phyloP scores from a whole-genome alignment of 2,329 filamentous ascomycete species.

The Colletotrichum abscissum region DNA sequence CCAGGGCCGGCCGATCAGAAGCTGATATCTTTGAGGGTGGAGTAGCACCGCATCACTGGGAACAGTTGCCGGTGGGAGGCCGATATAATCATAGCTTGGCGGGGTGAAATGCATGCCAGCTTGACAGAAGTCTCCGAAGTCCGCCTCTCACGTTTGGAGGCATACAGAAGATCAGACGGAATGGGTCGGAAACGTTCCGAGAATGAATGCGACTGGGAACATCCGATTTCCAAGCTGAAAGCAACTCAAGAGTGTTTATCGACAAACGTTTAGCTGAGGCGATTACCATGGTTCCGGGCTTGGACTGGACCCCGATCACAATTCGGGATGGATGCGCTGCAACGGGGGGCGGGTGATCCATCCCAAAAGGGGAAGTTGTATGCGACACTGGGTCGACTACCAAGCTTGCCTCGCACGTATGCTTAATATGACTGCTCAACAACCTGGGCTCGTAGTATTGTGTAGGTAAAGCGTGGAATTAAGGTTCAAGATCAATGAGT shows the following conservation, averaged over 20 bases:
- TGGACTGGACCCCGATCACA: background rate
- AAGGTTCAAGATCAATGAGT: background rate
- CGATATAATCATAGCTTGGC: background rate
- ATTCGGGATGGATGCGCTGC: background rate
- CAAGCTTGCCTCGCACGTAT: background rate
- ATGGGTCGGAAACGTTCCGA: background rate
- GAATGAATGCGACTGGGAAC: background rate
- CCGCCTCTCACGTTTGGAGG: background rate
- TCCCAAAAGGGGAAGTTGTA: conserved; percentile 8
- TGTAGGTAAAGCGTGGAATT: background rate
- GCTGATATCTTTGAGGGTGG: background rate
- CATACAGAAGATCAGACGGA: background rate
- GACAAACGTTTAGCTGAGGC: background rate
- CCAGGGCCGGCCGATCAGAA: background rate
- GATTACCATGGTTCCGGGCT: background rate
- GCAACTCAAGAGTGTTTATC: background rate
- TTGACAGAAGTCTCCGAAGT: background rate
- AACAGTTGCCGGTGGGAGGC: background rate
- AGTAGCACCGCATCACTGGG: background rate
- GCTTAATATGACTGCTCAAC: background rate
- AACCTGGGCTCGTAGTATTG: background rate
- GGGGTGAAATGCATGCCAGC: background rate
- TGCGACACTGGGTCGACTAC: background rate
- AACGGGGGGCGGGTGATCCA: background rate
- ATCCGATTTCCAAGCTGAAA: background rate